Evolutionary conservation across 2,329 filamentous ascomycete species (phyloP).

Genomic region (Bipolaris zeicola): DNA sequence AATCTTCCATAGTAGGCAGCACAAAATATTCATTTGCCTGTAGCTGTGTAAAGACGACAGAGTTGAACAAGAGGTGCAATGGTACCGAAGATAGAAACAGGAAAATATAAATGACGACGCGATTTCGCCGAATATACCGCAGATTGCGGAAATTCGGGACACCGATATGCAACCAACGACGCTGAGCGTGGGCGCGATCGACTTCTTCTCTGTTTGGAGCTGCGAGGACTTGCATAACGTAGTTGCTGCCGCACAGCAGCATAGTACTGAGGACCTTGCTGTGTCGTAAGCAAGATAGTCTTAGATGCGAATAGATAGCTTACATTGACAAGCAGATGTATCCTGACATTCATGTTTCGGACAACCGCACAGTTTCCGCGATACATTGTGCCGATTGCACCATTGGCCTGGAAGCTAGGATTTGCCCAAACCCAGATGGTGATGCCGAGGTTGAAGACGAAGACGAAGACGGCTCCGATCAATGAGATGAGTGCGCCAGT

Average conservation of each 20-base stretch:
- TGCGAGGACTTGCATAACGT: constrained; percentile 35
- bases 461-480: not conserved
- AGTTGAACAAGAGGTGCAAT: constrained; percentile 29
- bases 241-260: constrained; percentile 32
- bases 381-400: not conserved
- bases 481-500: not conserved
- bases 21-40: constrained; percentile 25
- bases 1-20: constrained; percentile 14
- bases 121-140: not conserved
- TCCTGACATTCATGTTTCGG: not conserved
- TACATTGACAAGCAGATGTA: not conserved
- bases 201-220: constrained; percentile 31
- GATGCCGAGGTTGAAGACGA: not conserved
- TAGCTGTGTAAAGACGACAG: constrained; percentile 20
- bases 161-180: constrained; percentile 51
- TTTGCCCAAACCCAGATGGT: not conserved
- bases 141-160: constrained; percentile 41
- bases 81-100: constrained; percentile 18
- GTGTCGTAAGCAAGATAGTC: constrained; percentile 6
- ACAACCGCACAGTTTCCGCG: not conserved
- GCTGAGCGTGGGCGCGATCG: constrained; percentile 28
- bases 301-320: not conserved
- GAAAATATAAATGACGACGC: constrained; percentile 10
- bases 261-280: constrained; percentile 55
- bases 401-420: not conserved